A percentile compares a stretch with the other conserved stretches of the same genome.
phyloP scores from a whole-genome alignment of 768 basidiomycete species.

The Rhodotorula babjevae region DNA sequence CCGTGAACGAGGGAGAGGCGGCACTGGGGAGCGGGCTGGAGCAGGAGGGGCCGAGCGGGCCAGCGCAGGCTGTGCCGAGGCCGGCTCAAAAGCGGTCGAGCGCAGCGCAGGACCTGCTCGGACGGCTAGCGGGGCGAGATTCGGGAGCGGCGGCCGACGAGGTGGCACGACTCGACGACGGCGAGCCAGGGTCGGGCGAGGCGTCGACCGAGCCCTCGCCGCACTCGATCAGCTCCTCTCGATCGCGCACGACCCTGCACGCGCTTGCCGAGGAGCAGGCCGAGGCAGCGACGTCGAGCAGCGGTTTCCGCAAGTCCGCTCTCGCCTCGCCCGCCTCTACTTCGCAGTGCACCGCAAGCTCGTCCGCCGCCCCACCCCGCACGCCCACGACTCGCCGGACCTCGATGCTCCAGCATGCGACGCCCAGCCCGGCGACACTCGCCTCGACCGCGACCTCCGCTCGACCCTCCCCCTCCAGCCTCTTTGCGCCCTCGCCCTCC shows the following conservation, averaged over 20 bases:
- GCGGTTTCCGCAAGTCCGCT: not conserved
- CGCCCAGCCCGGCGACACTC: too few relatives aligned
- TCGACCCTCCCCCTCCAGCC: not conserved
- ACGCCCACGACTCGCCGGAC: too few relatives aligned
- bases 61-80: too few relatives aligned
- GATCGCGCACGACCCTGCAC: not conserved
- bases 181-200: not conserved
- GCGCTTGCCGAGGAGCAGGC: not conserved
- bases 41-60: too few relatives aligned
- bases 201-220: not conserved
- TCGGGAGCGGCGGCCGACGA: not conserved
- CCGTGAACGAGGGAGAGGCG: not conserved
- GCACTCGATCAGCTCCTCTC: not conserved
- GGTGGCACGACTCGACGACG: too few relatives aligned
- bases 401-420: not conserved
- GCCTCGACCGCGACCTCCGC: not conserved
- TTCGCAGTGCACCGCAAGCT: too few relatives aligned
- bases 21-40: too few relatives aligned
- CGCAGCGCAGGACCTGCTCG: not conserved
- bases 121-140: not conserved
- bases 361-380: too few relatives aligned
- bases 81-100: not conserved
- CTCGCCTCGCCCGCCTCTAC: too few relatives aligned
- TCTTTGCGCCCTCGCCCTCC: not conserved
- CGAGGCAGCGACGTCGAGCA: too few relatives aligned